Conservation (phyloP, 768 basidiomycete genomes). For the Mrakia frigida region DNA sequence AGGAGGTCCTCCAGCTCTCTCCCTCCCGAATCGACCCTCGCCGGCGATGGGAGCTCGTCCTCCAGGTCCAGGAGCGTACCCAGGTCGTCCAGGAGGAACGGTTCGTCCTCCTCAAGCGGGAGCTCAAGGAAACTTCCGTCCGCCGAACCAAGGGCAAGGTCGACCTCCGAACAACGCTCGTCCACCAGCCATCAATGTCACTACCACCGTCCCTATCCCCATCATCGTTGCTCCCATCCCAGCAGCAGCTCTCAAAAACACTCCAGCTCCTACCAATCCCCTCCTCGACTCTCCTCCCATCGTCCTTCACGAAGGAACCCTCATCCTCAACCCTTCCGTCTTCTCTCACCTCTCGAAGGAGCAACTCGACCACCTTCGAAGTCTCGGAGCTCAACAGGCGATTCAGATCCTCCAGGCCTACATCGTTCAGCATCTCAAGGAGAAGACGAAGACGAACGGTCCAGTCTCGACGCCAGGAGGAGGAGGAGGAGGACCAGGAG, state of each 20-base stretch:
- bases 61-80: neutral
- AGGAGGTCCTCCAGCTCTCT: neutral
- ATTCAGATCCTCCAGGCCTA: constrained; percentile 74
- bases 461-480: neutral
- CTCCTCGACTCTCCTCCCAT: constrained; percentile 53
- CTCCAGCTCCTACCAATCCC: constrained; percentile 22
- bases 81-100: neutral
- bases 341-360: constrained; percentile 71
- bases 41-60: constrained; percentile 36
- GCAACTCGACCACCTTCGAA: constrained; percentile 68
- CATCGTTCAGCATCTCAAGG: constrained; percentile 78
- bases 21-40: neutral
- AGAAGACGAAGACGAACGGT: constrained; percentile 54
- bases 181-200: constrained; percentile 35
- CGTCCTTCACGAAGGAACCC: constrained; percentile 73
- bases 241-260: constrained; percentile 38
- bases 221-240: constrained; percentile 65
- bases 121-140: constrained; percentile 1
- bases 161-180: neutral
- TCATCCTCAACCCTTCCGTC: constrained; percentile 77
- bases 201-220: constrained; percentile 50
- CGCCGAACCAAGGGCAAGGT: neutral
- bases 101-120: neutral
- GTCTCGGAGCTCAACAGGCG: constrained; percentile 74
- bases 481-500: constrained; percentile 36